Conservation (phyloP, 768 basidiomycete genomes). For the Gloeopeniophorella convolvens region DNA sequence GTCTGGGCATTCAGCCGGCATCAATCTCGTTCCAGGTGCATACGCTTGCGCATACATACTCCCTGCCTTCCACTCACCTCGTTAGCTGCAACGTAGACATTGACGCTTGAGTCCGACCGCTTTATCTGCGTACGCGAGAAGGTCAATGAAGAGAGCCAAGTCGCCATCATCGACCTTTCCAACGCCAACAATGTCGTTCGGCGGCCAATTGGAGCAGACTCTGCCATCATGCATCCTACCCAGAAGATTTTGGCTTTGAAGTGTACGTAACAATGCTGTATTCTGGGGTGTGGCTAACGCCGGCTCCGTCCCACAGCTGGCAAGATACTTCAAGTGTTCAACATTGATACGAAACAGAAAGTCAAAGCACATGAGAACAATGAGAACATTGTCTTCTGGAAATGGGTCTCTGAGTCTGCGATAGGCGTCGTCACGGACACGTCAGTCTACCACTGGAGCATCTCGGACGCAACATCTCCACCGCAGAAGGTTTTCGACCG, state of each 20-base stretch:
- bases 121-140: conserved; percentile 97
- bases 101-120: conserved; percentile 95
- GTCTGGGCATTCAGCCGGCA: conserved; percentile 89
- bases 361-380: conserved; percentile 91
- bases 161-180: conserved; percentile 95
- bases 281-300: not conserved
- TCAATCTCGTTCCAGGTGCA: conserved; percentile 96
- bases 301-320: conserved; percentile 51
- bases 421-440: conserved; percentile 94
- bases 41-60: conserved; percentile 22
- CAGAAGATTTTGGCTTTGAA: conserved; percentile 96
- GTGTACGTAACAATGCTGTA: conserved; percentile 53
- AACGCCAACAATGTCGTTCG: conserved; percentile 97
- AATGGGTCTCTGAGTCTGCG: conserved; percentile 90
- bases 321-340: conserved; percentile 94
- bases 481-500: conserved; percentile 95
- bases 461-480: conserved; percentile 61
- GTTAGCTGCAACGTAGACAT: conserved; percentile 46
- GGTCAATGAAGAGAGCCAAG: conserved; percentile 89
- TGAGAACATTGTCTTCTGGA: conserved; percentile 97
- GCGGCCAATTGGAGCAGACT: conserved; percentile 92
- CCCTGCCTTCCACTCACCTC: not conserved
- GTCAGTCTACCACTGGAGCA: conserved; percentile 88
- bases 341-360: conserved; percentile 95
- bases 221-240: conserved; percentile 94